These are phyloP conservation scores for Anthracocystis walkeri DNA, from an alignment of 1,284 basidiomycete genomes.

Conservation along the genomic window DNA sequence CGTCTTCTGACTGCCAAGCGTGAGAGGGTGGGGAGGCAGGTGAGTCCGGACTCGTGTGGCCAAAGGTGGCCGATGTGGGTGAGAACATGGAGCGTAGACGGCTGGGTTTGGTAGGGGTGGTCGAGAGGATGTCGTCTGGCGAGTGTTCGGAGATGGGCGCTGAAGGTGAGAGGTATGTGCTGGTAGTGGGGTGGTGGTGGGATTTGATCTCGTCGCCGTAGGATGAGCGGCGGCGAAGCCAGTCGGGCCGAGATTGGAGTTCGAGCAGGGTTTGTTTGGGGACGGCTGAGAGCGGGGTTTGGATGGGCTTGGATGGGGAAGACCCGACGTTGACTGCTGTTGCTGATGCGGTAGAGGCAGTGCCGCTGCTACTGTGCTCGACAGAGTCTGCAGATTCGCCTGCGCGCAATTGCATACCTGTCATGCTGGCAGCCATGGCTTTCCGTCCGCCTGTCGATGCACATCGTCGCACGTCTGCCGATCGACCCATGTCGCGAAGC, in stretches of 20 bases:
- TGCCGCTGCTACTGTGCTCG: neutral
- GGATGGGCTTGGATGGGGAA: neutral
- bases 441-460: slow-evolving; percentile 33
- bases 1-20: neutral
- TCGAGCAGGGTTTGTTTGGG: slow-evolving; percentile 8
- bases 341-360: neutral
- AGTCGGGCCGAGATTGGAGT: slow-evolving; percentile 26
- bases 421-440: slow-evolving; percentile 10
- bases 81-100: slow-evolving; percentile 28
- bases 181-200: neutral
- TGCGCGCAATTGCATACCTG: slow-evolving; percentile 10
- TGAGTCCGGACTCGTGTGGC: slow-evolving; percentile 4
- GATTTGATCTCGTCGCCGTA: slow-evolving; percentile 38
- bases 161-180: slow-evolving; percentile 6
- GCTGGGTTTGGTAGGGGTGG: slow-evolving; percentile 17
- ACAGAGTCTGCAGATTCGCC: neutral
- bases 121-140: slow-evolving; percentile 2
- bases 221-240: slow-evolving; percentile 37
- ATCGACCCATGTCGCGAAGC: slow-evolving; percentile 10
- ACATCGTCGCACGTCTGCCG: slow-evolving; percentile 22
- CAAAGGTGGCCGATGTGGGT: slow-evolving; percentile 7
- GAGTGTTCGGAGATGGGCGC: slow-evolving; percentile 6
- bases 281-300: neutral
- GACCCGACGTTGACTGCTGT: neutral
- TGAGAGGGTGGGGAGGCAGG: neutral